Conservation (phyloP, 1,139 yeast species). For the Dujonia santamariae region DNA sequence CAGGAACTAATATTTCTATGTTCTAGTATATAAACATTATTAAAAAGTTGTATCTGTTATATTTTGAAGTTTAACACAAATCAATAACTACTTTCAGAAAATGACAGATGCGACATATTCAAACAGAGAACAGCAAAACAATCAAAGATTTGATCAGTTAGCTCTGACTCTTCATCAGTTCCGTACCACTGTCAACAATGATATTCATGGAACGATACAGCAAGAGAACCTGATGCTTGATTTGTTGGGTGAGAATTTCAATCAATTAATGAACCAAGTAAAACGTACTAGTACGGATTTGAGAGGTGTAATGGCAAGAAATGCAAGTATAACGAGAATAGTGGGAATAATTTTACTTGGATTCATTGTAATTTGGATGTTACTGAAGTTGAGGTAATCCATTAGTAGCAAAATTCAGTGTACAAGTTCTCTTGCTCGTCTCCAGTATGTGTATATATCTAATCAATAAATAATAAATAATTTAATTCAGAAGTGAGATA, state of each 20-base stretch:
- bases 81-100: neutral
- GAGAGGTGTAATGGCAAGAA: slow-evolving; percentile 46
- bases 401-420: neutral
- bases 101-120: slow-evolving; percentile 40
- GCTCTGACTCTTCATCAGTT: slow-evolving; percentile 46
- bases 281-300: slow-evolving; percentile 67
- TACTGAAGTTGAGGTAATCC: slow-evolving; percentile 43
- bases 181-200: slow-evolving; percentile 42
- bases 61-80: neutral
- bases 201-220: slow-evolving; percentile 41
- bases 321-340: slow-evolving; percentile 39
- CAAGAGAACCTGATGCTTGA: slow-evolving; percentile 52
- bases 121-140: slow-evolving; percentile 44
- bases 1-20: too few relatives aligned
- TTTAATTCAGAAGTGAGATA: neutral
- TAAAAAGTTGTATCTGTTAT: too few relatives aligned
- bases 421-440: neutral
- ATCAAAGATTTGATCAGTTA: slow-evolving; percentile 42
- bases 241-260: slow-evolving; percentile 56
- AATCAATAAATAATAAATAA: too few relatives aligned
- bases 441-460: neutral
- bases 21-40: too few relatives aligned
- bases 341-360: slow-evolving; percentile 50
- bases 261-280: slow-evolving; percentile 56
- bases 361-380: slow-evolving; percentile 66